Percentiles rank a stretch among this genome's conserved stretches.
These are phyloP conservation scores for Haberlea rhodopensis DNA, from an alignment of 257 asterid species.

Conservation along the genomic window DNA sequence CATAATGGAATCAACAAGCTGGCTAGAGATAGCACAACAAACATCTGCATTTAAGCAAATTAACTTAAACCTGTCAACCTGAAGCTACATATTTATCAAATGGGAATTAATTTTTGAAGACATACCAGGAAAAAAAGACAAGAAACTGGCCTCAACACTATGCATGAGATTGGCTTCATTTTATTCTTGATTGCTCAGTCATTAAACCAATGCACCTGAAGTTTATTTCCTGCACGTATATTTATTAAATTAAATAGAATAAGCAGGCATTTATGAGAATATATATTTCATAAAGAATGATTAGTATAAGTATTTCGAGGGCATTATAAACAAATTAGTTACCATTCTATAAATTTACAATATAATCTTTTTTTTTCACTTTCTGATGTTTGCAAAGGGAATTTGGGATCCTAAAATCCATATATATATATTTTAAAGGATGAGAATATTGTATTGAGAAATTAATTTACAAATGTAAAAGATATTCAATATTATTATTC, in stretches of 20 bases:
- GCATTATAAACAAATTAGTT: no score
- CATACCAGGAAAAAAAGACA: conserved; percentile 42
- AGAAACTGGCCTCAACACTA: conserved; percentile 37
- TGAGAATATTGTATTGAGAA: no score
- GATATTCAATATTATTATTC: no score
- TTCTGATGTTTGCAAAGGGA: no score
- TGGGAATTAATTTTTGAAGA: not conserved
- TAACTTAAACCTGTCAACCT: not conserved
- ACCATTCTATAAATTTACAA: no score
- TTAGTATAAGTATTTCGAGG: no score
- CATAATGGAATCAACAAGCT: conserved; percentile 43
- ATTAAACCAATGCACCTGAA: not conserved
- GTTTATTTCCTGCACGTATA: conserved; percentile 7
- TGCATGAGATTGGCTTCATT: conserved; percentile 38
- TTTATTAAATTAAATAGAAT: not conserved
- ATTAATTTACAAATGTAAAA: no score
- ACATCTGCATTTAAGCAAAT: conserved; percentile 30
- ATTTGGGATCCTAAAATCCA: no score
- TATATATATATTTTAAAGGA: no score
- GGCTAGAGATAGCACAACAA: conserved; percentile 39
- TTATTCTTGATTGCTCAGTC: conserved; percentile 7
- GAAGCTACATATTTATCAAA: not conserved
- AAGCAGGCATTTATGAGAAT: not conserved
- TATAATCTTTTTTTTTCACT: no score
- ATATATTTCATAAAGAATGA: no score